Percentiles rank a stretch among this genome's conserved stretches.
These are phyloP conservation scores for Calocybe indica DNA, from an alignment of 768 basidiomycete species.

Conservation along the genomic window DNA sequence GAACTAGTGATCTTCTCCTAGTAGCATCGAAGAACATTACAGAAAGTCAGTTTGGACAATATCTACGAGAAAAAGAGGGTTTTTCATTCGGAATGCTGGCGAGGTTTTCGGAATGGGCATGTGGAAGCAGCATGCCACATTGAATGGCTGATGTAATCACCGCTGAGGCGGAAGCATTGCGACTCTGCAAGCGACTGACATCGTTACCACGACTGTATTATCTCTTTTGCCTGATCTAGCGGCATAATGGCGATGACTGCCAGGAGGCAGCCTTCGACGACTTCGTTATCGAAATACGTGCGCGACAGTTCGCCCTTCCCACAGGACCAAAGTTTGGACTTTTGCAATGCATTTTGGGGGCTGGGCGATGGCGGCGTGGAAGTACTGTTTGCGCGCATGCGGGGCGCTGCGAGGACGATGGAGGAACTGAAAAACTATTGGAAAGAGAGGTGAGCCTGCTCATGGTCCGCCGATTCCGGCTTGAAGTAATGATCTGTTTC, in stretches of 20 bases:
- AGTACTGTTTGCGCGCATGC: constrained; percentile 84
- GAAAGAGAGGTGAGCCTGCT: constrained; percentile 78
- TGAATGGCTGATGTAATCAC: no score
- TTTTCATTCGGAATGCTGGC: no score
- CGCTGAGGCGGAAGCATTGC: no score
- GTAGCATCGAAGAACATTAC: no score
- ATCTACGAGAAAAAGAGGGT: no score
- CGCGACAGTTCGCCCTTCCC: constrained; percentile 45
- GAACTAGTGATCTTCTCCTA: no score
- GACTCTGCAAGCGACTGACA: no score
- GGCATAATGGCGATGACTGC: constrained; percentile 46
- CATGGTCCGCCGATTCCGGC: constrained; percentile 1
- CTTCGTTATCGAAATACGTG: constrained; percentile 70
- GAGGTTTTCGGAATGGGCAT: no score
- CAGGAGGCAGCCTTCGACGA: constrained; percentile 75
- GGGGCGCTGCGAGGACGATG: constrained; percentile 78
- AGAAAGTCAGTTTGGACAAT: no score
- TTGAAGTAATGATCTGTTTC: constrained; percentile 5
- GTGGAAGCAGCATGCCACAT: no score
- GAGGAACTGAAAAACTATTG: constrained; percentile 86
- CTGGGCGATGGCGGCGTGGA: constrained; percentile 81
- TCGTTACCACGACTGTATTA: no score
- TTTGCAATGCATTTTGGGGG: constrained; percentile 98
- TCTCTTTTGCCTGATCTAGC: no score
- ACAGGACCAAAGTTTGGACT: constrained; percentile 62